These are phyloP conservation scores for Ilex asprella DNA, from an alignment of 257 asterid genomes.

Conservation along the genomic window DNA sequence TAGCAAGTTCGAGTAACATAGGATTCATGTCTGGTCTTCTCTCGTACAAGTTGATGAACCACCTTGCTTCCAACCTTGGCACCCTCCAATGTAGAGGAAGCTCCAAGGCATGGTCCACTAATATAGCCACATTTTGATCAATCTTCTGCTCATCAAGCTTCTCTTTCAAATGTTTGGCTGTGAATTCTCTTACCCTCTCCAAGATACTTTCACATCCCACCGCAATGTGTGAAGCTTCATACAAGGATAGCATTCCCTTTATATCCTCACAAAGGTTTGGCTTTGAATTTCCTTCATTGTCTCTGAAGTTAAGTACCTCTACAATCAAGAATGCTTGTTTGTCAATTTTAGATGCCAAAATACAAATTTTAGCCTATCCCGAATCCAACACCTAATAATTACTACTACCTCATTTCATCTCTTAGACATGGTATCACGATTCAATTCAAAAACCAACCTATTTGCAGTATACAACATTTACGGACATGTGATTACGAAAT, in stretches of 20 bases:
- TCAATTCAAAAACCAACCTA: too few species aligned
- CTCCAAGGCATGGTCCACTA: slow-evolving; percentile 19
- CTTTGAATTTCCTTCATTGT: slow-evolving; percentile 23
- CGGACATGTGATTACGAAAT: too few species aligned
- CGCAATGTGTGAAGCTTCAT: slow-evolving; percentile 44
- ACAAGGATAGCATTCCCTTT: slow-evolving; percentile 29
- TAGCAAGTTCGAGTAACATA: slow-evolving; percentile 34
- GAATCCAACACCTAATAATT: too few species aligned
- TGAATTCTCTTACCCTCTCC: slow-evolving; percentile 28
- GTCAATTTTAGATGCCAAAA: too few species aligned
- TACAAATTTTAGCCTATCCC: too few species aligned
- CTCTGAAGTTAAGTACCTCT: slow-evolving; percentile 30
- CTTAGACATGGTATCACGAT: too few species aligned
- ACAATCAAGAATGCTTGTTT: not conserved
- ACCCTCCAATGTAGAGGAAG: too few species aligned
- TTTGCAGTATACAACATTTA: too few species aligned
- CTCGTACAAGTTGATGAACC: slow-evolving; percentile 28
- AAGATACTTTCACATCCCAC: slow-evolving; percentile 29
- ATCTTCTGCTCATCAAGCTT: not conserved
- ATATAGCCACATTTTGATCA: slow-evolving; percentile 9
- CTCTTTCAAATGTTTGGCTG: slow-evolving; percentile 6
- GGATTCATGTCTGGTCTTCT: slow-evolving; percentile 16
- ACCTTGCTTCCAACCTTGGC: slow-evolving; percentile 27
- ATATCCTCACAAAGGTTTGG: slow-evolving; percentile 15
- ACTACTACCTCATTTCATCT: too few species aligned